These are phyloP conservation scores for Dothistroma pini DNA, from an alignment of 2,329 filamentous ascomycete genomes.

Conservation along the genomic window DNA sequence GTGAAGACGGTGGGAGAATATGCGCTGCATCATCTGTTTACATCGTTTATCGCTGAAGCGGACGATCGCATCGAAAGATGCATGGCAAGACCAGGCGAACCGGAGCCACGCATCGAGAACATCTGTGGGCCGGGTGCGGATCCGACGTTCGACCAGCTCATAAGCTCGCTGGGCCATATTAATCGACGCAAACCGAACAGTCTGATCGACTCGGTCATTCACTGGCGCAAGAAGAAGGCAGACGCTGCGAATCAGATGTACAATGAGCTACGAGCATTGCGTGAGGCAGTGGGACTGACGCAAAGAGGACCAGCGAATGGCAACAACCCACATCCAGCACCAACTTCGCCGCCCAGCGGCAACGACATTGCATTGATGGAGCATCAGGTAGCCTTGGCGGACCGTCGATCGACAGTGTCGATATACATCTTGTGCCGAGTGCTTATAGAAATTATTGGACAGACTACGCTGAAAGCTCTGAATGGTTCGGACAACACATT, in stretches of 20 bases:
- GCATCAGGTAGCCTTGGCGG: constrained; percentile 40
- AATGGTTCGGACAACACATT: constrained; percentile 51
- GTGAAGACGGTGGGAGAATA: constrained; percentile 96
- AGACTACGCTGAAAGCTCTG: constrained; percentile 78
- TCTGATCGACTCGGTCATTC: constrained; percentile 94
- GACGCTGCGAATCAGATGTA: constrained; percentile 61
- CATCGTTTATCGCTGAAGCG: constrained; percentile 93
- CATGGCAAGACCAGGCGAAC: constrained; percentile 72
- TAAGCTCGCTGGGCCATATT: constrained; percentile 89
- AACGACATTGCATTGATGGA: constrained; percentile 30
- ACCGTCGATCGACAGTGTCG: constrained; percentile 87
- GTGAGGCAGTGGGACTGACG: constrained; percentile 23
- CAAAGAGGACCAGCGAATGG: constrained; percentile 23
- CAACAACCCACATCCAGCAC: constrained; percentile 11
- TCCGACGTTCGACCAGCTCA: constrained; percentile 86
- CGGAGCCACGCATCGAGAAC: constrained; percentile 78
- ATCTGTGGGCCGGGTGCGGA: constrained; percentile 91
- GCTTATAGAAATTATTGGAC: constrained; percentile 86
- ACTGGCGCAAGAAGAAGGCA: constrained; percentile 95
- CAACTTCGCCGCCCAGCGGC: constrained; percentile 23
- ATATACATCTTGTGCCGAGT: constrained; percentile 95
- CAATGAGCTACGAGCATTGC: constrained; percentile 29
- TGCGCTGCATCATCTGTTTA: constrained; percentile 93
- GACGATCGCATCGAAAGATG: constrained; percentile 93
- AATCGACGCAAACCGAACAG: constrained; percentile 91